phyloP scores from a whole-genome alignment of 768 basidiomycete genomes.

The Boletus pseudo-olivaceus region DNA sequence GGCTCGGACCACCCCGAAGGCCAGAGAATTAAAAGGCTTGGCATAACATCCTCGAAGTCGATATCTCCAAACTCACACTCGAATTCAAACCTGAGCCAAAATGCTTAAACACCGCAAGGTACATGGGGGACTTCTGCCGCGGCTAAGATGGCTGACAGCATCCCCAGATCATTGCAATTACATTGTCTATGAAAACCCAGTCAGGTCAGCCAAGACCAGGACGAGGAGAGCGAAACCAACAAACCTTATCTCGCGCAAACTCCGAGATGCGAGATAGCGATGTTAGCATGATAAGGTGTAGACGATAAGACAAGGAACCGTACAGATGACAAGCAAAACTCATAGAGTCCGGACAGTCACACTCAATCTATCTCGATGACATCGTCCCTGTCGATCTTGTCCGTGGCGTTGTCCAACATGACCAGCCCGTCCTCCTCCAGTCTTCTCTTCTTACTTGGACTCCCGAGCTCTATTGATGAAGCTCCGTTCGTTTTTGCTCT shows the following conservation, averaged over 20 bases:
- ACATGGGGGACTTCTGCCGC: not conserved
- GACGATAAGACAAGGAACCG: not conserved
- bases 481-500: slow-evolving; percentile 39
- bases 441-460: slow-evolving; percentile 61
- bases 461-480: slow-evolving; percentile 27
- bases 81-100: no score
- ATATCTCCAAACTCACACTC: no score
- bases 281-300: not conserved
- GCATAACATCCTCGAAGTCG: no score
- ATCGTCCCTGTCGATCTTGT: slow-evolving; percentile 53
- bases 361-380: slow-evolving; percentile 55
- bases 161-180: not conserved
- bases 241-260: not conserved
- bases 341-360: no score
- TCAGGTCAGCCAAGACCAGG: not conserved
- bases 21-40: no score
- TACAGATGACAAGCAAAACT: not conserved
- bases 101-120: no score
- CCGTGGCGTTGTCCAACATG: slow-evolving; percentile 56
- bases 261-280: not conserved
- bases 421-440: slow-evolving; percentile 76
- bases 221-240: not conserved
- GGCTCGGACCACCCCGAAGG: no score
- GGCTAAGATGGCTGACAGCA: not conserved
- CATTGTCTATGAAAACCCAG: not conserved